Conservation (phyloP, 2,329 filamentous ascomycete genomes). For the Chaetomiaceae sp. region DNA sequence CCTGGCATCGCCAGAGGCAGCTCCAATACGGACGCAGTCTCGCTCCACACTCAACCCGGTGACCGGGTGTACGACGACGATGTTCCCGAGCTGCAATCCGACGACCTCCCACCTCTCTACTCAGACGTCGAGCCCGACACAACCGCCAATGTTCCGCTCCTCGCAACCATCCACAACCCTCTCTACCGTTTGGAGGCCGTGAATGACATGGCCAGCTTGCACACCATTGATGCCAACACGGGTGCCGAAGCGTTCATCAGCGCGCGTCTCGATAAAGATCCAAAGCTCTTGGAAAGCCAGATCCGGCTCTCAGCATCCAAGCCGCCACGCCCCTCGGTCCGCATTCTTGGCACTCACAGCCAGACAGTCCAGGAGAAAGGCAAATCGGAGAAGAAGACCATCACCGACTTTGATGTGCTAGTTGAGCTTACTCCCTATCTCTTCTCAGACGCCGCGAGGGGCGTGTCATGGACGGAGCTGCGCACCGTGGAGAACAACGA, state of each 20-base stretch:
- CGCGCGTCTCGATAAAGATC: conserved; percentile 42
- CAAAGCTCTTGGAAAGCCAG: conserved; percentile 41
- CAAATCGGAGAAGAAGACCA: conserved; percentile 42
- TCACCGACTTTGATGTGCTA: conserved; percentile 57
- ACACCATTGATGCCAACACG: conserved; percentile 30
- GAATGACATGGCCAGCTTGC: background rate
- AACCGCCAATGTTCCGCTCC: conserved; percentile 26
- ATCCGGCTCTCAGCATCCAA: conserved; percentile 41
- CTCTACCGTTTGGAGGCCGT: conserved; percentile 9
- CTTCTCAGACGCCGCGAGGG: conserved; percentile 41
- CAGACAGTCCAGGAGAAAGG: conserved; percentile 42
- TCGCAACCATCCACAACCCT: conserved; percentile 25
- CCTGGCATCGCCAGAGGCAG: conserved; percentile 16
- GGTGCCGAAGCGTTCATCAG: conserved; percentile 43
- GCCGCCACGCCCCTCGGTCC: conserved; percentile 52
- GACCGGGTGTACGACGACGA: conserved; percentile 37
- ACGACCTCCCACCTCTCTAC: conserved; percentile 46
- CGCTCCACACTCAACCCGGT: conserved; percentile 29
- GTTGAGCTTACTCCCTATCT: conserved; percentile 58
- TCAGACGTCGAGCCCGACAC: conserved; percentile 32
- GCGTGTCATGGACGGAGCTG: conserved; percentile 41
- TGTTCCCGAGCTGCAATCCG: conserved; percentile 32
- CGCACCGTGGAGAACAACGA: conserved; percentile 54
- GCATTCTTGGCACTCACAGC: conserved; percentile 50
- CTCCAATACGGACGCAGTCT: conserved; percentile 27